Evolutionary conservation across 495 filamentous ascomycete genomes (phyloP), one percentile per base, ranked within the genome.

Genomic region (Hamigera avellanea): DNA sequence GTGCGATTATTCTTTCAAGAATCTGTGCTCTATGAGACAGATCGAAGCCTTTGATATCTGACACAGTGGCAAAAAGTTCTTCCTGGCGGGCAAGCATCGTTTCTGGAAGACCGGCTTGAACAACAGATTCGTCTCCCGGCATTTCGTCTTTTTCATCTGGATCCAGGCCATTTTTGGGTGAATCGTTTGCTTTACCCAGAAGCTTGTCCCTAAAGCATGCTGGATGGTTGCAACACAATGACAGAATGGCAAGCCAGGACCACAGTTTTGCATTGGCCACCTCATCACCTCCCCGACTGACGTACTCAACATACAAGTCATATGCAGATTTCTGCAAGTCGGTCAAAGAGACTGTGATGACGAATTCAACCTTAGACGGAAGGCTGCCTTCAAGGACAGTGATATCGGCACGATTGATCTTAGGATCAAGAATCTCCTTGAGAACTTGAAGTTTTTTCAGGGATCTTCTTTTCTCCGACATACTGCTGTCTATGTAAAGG

Each of bases 211-310:
- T 56, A 44, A 87, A 84, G 18, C 74, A 67, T 1, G 50, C 45
- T 0, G 88, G 88, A 53, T 94, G 88, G 32, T 81, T 83, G 45
- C 83, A 83, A 26, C 89, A 75, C 7, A 85, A 53, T 5, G 61
- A 61, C 8, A 94, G 59, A 16, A 73, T 50, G 1, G 36, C 56
- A 8, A 78, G 54, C 75, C 64, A 83, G 16, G 52, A 53, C 62
- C 63, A 68, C 12, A 75, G 23, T 1, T 39, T 57, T 3, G 55
- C 29, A 40, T 41, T 40, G 1, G 36, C 29, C 14, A 54, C 32
- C 14, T 58, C 49, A 6, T 28, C 37, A 6, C 13, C 49, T 10
- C 49, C 39, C 8, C 44, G 34, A 1, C 52, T 35, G 41, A 72
- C 50, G 30, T 40, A 45, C 8, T 42, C 34, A 8, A 83, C 61